Evolutionary conservation across 2,329 filamentous ascomycete genomes (phyloP).

Genomic region (Chalara sp.): DNA sequence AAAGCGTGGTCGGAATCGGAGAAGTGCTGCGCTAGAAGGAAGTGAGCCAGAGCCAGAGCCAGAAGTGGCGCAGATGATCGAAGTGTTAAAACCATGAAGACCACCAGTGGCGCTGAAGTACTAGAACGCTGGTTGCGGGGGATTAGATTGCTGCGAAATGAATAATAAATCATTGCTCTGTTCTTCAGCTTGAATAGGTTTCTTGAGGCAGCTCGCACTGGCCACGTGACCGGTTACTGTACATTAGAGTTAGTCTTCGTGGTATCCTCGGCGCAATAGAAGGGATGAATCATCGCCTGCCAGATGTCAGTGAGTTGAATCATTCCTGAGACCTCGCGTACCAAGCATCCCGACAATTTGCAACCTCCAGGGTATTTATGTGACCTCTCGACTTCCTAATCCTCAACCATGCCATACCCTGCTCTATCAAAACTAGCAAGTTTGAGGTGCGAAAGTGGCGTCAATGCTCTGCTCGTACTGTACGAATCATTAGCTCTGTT

Average conservation of each 20-base stretch:
- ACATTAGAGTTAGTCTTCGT: neutral
- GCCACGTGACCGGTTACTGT: no score
- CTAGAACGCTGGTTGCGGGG: neutral
- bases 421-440: no score
- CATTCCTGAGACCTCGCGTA: no score
- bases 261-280: neutral
- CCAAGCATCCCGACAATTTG: no score
- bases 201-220: neutral
- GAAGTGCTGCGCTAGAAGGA: slow-evolving; percentile 3
- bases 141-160: neutral
- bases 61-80: slow-evolving; percentile 7
- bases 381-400: no score
- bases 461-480: no score
- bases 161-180: neutral
- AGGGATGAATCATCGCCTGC: neutral
- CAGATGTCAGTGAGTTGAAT: no score
- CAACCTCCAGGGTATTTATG: no score
- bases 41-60: slow-evolving; percentile 4
- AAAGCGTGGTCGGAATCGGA: slow-evolving; percentile 8
- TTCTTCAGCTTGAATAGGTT: neutral
- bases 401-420: no score
- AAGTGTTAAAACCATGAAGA: neutral
- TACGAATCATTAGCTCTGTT: no score
- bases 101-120: neutral
- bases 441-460: no score